Evolutionary conservation across 768 basidiomycete genomes (phyloP).

Genomic region (Phanerodontia chrysosporium): DNA sequence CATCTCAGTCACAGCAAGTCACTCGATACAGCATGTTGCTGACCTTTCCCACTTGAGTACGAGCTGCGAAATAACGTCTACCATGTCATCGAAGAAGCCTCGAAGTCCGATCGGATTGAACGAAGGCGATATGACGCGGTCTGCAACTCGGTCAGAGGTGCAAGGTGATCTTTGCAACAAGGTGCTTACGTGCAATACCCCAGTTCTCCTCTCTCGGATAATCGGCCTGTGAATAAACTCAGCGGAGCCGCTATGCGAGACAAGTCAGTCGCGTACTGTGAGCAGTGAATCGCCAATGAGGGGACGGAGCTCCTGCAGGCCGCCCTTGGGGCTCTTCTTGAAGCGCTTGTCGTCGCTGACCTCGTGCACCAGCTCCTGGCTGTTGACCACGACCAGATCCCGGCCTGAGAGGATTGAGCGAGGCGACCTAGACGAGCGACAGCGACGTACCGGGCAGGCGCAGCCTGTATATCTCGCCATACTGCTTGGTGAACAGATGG

Average conservation of each 20-base stretch:
- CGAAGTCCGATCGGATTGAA: constrained; percentile 40
- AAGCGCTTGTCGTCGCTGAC: constrained; percentile 40
- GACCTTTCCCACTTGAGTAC: constrained; percentile 41
- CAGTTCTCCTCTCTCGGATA: constrained; percentile 38
- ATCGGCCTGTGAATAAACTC: constrained; percentile 23
- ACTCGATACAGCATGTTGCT: no score
- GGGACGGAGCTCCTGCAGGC: constrained; percentile 31
- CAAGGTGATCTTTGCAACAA: not conserved
- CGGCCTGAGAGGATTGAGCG: not conserved
- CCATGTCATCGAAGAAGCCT: constrained; percentile 46
- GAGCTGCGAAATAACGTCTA: constrained; percentile 41
- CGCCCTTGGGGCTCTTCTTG: constrained; percentile 33
- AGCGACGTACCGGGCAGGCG: constrained; percentile 6
- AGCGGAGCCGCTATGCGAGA: not conserved
- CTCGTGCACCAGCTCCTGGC: constrained; percentile 36
- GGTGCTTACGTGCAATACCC: constrained; percentile 37
- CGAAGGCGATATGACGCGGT: constrained; percentile 37
- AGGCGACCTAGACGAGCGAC: not conserved
- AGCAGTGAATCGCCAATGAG: constrained; percentile 40
- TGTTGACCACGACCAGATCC: constrained; percentile 27
- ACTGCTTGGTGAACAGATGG: constrained; percentile 21
- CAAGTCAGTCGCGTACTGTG: constrained; percentile 23
- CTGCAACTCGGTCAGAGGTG: constrained; percentile 12
- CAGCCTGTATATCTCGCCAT: constrained; percentile 13
- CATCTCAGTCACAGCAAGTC: not conserved